Evolutionary conservation across 2,329 filamentous ascomycete genomes (phyloP), one percentile per base, ranked within the genome.

Genomic region (Fusarium sp.): DNA sequence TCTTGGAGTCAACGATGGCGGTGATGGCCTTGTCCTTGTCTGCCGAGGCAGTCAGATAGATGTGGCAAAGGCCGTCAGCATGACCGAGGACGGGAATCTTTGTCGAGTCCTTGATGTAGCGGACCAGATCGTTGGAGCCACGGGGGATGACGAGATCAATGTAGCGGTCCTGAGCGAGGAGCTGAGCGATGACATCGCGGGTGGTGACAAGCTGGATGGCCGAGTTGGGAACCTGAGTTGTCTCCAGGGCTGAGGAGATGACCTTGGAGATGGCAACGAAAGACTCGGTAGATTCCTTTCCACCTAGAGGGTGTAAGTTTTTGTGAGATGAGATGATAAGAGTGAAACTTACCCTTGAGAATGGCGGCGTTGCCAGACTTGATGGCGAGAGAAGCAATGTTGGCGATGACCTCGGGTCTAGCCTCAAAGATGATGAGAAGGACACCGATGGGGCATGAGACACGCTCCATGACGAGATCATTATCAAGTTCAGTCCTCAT

Each of bases 351-450:
- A 86, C 90, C 95, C 85, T 99, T 99, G 66, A 99, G 84, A 75
- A 99, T 98, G 56, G 94, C 96, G 34, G 96, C 92, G 80, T 99
- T 99, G 75, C 93, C 96, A 11, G 95, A 98, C 80, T 99, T 99
- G 80, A 99, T 92, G 36, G 96, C 94, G 23, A 99, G 85, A 4
- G 94, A 93, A 68, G 96, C 93, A 76, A 99, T 98, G 80, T 99
- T 99, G 77, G 95, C 96, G 77, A 99, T 97, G 70, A 99, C 96
- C 81, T 99, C 96, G 6, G 96, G 96, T 7, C 96, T 91, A 34
- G 96, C 96, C 82, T 99, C 96, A 77, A 99, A 99, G 77, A 99
- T 98, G 81, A 99, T 96, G 72, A 99, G 87, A 42, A 99, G 87
- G n/a, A 98, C 94, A 64, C 96, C 96, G 73, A 99, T 98, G 6